Conservation (phyloP, 768 basidiomycete species). For the Suillus weaverae region DNA sequence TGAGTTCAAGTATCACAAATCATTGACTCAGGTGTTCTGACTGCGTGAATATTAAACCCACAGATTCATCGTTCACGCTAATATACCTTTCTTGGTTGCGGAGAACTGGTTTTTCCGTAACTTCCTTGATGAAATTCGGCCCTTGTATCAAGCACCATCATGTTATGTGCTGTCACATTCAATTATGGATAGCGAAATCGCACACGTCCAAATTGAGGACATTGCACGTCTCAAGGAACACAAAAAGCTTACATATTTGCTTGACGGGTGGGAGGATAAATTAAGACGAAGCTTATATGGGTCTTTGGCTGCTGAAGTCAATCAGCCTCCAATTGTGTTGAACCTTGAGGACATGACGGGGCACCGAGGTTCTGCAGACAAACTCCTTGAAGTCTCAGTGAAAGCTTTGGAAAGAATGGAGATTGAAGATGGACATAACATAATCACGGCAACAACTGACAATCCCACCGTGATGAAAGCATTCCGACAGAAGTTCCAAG, state of each 20-base stretch:
- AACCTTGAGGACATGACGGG: conserved; percentile 26
- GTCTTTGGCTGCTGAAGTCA: conserved; percentile 22
- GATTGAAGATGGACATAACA: conserved; percentile 12
- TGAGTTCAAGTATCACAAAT: background rate
- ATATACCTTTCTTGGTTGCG: conserved; percentile 22
- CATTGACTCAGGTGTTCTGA: background rate
- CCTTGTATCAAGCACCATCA: conserved; percentile 25
- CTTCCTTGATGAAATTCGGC: conserved; percentile 25
- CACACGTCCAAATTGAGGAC: conserved; percentile 21
- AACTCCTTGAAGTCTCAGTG: too few relatives aligned
- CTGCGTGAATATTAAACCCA: background rate
- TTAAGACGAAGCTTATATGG: conserved; percentile 27
- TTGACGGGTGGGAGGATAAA: conserved; percentile 36
- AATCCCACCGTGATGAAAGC: conserved; percentile 34
- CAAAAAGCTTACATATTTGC: conserved; percentile 23
- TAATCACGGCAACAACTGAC: conserved; percentile 31
- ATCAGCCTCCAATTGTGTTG: conserved; percentile 23
- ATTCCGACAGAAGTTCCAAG: conserved; percentile 17
- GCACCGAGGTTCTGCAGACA: conserved; percentile 22
- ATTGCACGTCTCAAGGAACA: conserved; percentile 13
- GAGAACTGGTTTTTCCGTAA: conserved; percentile 22
- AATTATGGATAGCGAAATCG: conserved; percentile 23
- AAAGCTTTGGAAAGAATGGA: conserved; percentile 10
- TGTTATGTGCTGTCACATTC: conserved; percentile 24
- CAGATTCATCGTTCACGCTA: conserved; percentile 23